Conservation (phyloP, 768 basidiomycete species). For the Suillus fuscotomentosus region DNA sequence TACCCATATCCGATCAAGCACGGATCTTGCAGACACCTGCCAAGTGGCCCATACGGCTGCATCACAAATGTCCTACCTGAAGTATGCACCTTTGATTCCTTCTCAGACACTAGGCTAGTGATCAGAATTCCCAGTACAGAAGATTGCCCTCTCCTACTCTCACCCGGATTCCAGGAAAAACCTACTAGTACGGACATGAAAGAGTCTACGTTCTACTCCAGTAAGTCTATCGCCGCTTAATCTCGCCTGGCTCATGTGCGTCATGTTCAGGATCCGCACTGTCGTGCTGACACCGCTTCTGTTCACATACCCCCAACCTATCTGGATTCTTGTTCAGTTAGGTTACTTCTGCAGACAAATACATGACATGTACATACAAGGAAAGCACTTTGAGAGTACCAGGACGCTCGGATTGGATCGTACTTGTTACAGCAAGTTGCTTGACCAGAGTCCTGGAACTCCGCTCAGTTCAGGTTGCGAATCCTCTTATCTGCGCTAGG, state of each 20-base stretch:
- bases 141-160: neutral
- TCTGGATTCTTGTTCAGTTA: neutral
- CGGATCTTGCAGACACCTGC: neutral
- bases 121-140: neutral
- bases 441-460: neutral
- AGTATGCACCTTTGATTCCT: neutral
- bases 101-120: neutral
- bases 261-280: neutral
- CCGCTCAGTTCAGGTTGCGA: neutral
- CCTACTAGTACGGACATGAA: neutral
- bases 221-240: neutral
- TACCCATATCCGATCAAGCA: neutral
- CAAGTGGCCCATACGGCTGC: neutral
- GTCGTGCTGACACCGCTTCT: neutral
- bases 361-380: constrained; percentile 1
- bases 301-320: neutral
- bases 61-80: neutral
- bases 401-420: neutral
- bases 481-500: neutral
- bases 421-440: neutral
- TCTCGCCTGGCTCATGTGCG: neutral
- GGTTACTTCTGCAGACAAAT: neutral
- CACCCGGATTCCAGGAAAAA: neutral
- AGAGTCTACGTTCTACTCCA: neutral
- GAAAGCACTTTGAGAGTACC: neutral